Percentiles rank a stretch among this genome's conserved stretches.
Conservation (phyloP, 371 early-diverging fungal species). For the Cokeromyces recurvatus region DNA sequence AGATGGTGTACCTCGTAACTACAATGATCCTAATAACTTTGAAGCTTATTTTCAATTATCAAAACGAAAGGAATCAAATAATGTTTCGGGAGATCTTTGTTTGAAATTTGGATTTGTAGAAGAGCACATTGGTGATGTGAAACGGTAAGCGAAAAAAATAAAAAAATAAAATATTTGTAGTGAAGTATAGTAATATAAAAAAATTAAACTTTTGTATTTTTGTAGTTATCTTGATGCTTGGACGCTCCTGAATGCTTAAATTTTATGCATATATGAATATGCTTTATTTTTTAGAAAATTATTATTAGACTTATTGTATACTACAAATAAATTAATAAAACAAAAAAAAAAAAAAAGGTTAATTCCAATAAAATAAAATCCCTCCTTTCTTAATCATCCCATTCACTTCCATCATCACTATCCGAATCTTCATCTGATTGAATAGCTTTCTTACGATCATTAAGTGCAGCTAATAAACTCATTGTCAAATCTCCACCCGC, state of each 20-base stretch:
- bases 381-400: constrained; percentile 31
- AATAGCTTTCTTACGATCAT: constrained; percentile 25
- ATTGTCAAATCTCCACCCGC: constrained; percentile 18
- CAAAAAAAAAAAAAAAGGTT: too few species aligned
- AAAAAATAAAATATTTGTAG: too few species aligned
- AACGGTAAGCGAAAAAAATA: too few species aligned
- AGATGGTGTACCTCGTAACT: constrained; percentile 43
- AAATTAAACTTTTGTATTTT: too few species aligned
- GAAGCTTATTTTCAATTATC: constrained; percentile 28
- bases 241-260: too few species aligned
- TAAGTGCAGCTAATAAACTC: constrained; percentile 27
- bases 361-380: too few species aligned
- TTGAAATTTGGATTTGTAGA: constrained; percentile 43
- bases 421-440: constrained; percentile 22
- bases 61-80: constrained; percentile 38
- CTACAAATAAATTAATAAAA: too few species aligned
- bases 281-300: too few species aligned
- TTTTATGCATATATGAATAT: too few species aligned
- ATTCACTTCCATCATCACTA: constrained; percentile 24
- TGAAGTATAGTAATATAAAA: too few species aligned
- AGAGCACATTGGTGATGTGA: constrained; percentile 27
- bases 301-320: too few species aligned
- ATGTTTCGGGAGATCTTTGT: constrained; percentile 37
- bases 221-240: too few species aligned
- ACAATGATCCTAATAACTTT: constrained; percentile 47